Conservation (phyloP, 768 basidiomycete genomes). For the Macrolepiota albuminosa region DNA sequence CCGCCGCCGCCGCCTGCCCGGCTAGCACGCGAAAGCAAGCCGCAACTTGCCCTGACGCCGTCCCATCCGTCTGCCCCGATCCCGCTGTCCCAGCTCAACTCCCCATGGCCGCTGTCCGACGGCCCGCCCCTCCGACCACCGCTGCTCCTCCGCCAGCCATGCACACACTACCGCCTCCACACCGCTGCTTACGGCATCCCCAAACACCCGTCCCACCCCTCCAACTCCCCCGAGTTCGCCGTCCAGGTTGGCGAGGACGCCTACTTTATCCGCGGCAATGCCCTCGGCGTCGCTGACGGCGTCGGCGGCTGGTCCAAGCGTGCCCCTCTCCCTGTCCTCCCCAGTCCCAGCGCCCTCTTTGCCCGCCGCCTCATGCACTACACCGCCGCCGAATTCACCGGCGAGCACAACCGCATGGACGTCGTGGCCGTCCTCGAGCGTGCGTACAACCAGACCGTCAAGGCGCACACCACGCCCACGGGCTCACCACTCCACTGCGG, state of each 20-base stretch:
- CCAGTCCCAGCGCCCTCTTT: slow-evolving; percentile 49
- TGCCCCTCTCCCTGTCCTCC: not conserved
- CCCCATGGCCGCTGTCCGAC: not conserved
- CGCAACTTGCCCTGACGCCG: not conserved
- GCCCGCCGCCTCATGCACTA: slow-evolving; percentile 84
- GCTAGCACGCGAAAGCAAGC: not conserved
- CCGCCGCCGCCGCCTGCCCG: not conserved
- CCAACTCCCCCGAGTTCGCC: slow-evolving; percentile 39
- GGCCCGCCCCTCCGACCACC: not conserved
- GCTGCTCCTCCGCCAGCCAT: not conserved
- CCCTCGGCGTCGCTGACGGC: slow-evolving; percentile 93
- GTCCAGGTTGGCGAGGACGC: slow-evolving; percentile 92
- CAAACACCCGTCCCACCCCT: slow-evolving; percentile 39
- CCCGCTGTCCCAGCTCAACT: not conserved
- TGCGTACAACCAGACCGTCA: slow-evolving; percentile 63
- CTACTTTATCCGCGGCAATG: slow-evolving; percentile 76
- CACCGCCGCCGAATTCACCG: slow-evolving; percentile 51
- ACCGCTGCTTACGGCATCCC: slow-evolving; percentile 86
- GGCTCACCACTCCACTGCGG: slow-evolving; percentile 46
- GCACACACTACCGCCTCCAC: slow-evolving; percentile 43
- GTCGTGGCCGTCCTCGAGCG: slow-evolving; percentile 64
- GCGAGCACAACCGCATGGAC: slow-evolving; percentile 43
- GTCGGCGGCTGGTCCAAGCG: slow-evolving; percentile 76
- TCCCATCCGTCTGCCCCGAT: not conserved
- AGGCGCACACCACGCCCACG: slow-evolving; percentile 45